Conservation (phyloP, 2,329 filamentous ascomycete genomes). For the Hymenoscyphus occultus region DNA sequence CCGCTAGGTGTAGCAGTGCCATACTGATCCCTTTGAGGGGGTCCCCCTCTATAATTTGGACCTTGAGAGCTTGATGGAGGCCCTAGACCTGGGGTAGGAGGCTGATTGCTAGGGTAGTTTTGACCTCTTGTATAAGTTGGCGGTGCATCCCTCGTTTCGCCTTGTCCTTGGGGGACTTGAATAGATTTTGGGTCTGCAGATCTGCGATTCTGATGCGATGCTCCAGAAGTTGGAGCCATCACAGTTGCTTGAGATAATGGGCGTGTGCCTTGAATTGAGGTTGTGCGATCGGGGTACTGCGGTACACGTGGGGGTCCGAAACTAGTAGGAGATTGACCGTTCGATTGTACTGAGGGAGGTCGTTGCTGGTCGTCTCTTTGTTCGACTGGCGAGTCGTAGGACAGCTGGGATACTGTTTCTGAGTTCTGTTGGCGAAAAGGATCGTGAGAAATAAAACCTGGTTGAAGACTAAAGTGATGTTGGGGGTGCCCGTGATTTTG, state of each 20-base stretch:
- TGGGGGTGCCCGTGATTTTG: constrained; percentile 29
- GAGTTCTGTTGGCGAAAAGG: constrained; percentile 46
- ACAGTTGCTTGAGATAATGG: constrained; percentile 28
- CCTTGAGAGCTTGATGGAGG: constrained; percentile 26
- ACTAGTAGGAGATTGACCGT: constrained; percentile 30
- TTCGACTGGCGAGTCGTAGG: constrained; percentile 55
- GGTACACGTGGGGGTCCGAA: constrained; percentile 16
- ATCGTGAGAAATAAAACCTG: constrained; percentile 32
- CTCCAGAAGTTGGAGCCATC: constrained; percentile 31
- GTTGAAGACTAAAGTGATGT: constrained; percentile 37
- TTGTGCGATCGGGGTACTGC: constrained; percentile 31
- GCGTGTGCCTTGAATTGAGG: constrained; percentile 28
- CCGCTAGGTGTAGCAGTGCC: constrained; percentile 24
- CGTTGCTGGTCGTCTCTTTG: constrained; percentile 31
- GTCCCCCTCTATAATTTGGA: constrained; percentile 34
- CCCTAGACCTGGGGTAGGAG: constrained; percentile 29
- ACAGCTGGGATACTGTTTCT: constrained; percentile 61
- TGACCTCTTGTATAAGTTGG: constrained; percentile 32
- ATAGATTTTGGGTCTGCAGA: constrained; percentile 32
- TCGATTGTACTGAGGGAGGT: constrained; percentile 33
- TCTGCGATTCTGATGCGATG: constrained; percentile 31
- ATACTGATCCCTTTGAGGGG: constrained; percentile 35
- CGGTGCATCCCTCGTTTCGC: constrained; percentile 32
- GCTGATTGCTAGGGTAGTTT: constrained; percentile 24
- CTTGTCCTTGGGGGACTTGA: constrained; percentile 25